Base-by-base conservation (phyloP, 192 early-diverging fungal species). In the Entrophospora sp. region DNA sequence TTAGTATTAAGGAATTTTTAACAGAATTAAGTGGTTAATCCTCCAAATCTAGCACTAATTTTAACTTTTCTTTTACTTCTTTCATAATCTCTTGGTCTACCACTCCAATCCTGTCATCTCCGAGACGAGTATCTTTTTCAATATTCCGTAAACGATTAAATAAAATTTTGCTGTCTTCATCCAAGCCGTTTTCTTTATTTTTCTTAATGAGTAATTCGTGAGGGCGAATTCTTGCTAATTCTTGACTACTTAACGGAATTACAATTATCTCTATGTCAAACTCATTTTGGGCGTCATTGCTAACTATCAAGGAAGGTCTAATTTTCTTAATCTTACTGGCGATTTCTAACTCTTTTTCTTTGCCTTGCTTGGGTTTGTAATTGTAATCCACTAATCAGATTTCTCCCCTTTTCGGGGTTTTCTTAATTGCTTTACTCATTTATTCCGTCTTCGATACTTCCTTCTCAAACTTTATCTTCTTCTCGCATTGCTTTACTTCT, bases 281-380 rank as follows among this genome's bases (percentile, higher is more conserved):
- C 31, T 58, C 32, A 37, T 58, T 58, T 37, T 58, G 56, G 9
- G 16, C 9, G 24, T 58, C 35, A 58, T 58, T 58, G 36, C 56
- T 58, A 13, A 58, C 6, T 37, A 58, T 22, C 25, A 58, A 20
- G 3, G 36, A 12, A 4, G 56, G 56, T 1, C 56, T 27, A 13
- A 58, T 25, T 58, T 58, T 58, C 10, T 31, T 51, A 20, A 20
- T 16, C 48, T n/a, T 9, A 40, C 38, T 40, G 38, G 38, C 38
- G 6, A 40, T 40, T 40, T 40, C 38, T 40, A 40, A 40, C 14
- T 40, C 49, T 5, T 22, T 22, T 28, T 51, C 49, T 51, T 28
- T 32, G 0, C 49, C 56, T 37, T 37, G 2, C 35, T n/a, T 38
- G 3, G 32, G 14, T 22, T 51, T 16, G 20, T 25, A 32, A 27